A percentile compares a stretch with the other conserved stretches of the same genome.
Evolutionary conservation across 2,329 filamentous ascomycete genomes (phyloP).

Genomic region (Penicillium digitatum): DNA sequence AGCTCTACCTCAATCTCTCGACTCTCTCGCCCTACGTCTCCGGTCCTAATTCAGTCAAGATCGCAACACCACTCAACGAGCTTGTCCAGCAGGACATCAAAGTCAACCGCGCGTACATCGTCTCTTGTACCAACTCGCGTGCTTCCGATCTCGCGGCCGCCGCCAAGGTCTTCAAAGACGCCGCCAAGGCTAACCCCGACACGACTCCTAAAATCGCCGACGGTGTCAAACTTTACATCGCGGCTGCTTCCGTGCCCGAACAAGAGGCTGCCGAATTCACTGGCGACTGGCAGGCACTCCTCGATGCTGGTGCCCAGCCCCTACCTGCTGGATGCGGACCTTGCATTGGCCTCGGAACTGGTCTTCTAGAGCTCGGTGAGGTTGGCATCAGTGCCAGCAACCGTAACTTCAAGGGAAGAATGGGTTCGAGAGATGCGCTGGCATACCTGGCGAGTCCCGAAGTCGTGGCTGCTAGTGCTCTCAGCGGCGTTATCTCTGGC

Average conservation of each 20-base stretch:
- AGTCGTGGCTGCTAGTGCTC: constrained; percentile 83
- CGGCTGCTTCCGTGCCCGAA: constrained; percentile 75
- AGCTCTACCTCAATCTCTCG: constrained; percentile 74
- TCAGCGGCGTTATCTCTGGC: constrained; percentile 55
- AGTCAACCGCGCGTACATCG: constrained; percentile 78
- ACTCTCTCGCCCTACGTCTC: constrained; percentile 80
- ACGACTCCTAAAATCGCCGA: constrained; percentile 65
- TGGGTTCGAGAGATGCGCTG: constrained; percentile 75
- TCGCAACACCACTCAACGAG: constrained; percentile 71
- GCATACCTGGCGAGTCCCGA: constrained; percentile 87
- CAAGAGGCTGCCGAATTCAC: constrained; percentile 71
- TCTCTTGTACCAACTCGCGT: constrained; percentile 85
- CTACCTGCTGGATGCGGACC: constrained; percentile 73
- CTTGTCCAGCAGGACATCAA: constrained; percentile 62
- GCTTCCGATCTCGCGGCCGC: constrained; percentile 77
- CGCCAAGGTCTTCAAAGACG: constrained; percentile 78
- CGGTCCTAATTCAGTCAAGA: constrained; percentile 83
- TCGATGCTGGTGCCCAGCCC: constrained; percentile 71
- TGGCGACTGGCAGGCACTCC: constrained; percentile 78
- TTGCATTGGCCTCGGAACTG: constrained; percentile 80
- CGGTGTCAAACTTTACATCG: constrained; percentile 82
- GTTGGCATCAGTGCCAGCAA: constrained; percentile 80
- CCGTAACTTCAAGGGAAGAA: constrained; percentile 86
- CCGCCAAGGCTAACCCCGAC: constrained; percentile 58
- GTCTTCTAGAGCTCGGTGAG: constrained; percentile 78